phyloP scores from a whole-genome alignment of 1,139 yeast species.

The Saccharomyces hybrid region DNA sequence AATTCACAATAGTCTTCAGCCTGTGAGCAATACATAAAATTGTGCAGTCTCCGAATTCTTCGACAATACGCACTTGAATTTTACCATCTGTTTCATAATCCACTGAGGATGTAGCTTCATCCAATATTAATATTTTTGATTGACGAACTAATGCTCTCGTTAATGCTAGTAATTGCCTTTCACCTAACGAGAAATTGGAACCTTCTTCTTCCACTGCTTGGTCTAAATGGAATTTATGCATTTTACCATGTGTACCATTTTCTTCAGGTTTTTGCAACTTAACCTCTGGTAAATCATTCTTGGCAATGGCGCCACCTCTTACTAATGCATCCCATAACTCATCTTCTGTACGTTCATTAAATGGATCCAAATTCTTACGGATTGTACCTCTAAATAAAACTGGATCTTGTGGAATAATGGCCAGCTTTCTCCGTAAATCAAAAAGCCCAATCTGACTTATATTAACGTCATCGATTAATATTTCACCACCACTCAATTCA shows the following conservation, averaged over 20 bases:
- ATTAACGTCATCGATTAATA: constrained; percentile 46
- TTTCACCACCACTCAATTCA: constrained; percentile 41
- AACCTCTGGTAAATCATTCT: constrained; percentile 31
- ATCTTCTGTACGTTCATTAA: constrained; percentile 39
- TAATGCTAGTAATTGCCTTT: constrained; percentile 65
- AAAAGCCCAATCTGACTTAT: constrained; percentile 40
- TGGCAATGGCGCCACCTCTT: constrained; percentile 54
- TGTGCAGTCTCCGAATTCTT: constrained; percentile 59
- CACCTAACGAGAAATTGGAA: constrained; percentile 66
- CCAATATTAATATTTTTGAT: constrained; percentile 59
- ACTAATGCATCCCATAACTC: constrained; percentile 48
- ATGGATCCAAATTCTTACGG: constrained; percentile 52
- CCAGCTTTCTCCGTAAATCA: constrained; percentile 42
- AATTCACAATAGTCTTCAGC: constrained; percentile 56
- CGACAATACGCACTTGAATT: constrained; percentile 57
- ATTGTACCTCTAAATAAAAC: constrained; percentile 50
- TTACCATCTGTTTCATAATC: constrained; percentile 70
- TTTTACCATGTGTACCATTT: constrained; percentile 26
- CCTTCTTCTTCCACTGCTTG: constrained; percentile 69
- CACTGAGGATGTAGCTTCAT: constrained; percentile 79
- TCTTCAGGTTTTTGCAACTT: constrained; percentile 25
- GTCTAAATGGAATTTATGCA: constrained; percentile 62
- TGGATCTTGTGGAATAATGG: constrained; percentile 61
- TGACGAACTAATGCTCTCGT: constrained; percentile 73
- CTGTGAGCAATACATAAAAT: constrained; percentile 77